Base-by-base conservation (phyloP, 345 rosid species). In the Lenwebbia sp. region DNA sequence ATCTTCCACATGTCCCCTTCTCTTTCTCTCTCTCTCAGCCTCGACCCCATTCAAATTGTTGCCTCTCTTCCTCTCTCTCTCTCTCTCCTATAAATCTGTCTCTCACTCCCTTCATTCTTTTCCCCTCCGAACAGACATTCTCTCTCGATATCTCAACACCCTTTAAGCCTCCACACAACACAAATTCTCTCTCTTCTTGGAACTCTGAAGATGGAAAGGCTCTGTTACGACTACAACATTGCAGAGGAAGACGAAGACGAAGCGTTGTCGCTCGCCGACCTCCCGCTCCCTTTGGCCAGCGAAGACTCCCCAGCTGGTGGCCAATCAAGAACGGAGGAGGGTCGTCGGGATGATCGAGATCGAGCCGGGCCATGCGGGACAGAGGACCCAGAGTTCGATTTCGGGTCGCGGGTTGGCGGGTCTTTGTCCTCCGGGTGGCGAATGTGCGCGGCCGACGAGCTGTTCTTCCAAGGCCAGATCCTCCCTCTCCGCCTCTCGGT, bases 371-470 rank as follows among this genome's bases (percentile, higher is more conserved):
- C 50, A 33, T 4, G 53, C 37, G 85, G 41, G 62, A 65, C 70
- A 44, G 88, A 86, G 52, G 87, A 85, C 40, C 83, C 62, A 22
- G 88, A 84, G 60, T 82, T 87, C 30, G 88, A 85, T 26, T 87
- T 84, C 52, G 84, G 86, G 58, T 87, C 83, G 78, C 25, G 86
- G 88, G 86, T 52, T 51, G 23, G 40, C 83, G 28, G 55, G 57
- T 26, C 75, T 0, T 22, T 37, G 26, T 84, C 75, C 33, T 22
- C 76, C 28, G 84, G 78, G 25, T 40, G 74, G 57, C 84, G 62
- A 7, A 87, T 87, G 88, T 84, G 88, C 60, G 84, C 88, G 47
- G 88, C 88, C 11, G 88, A 87, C 33, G 86, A 87, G 84, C 86
- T 87, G 81, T 87, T 87, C 84, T 87, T 60, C 86, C 84, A 87